These are phyloP conservation scores for Scutellaria baicalensis DNA, from an alignment of 257 asterid species.

Conservation along the genomic window DNA sequence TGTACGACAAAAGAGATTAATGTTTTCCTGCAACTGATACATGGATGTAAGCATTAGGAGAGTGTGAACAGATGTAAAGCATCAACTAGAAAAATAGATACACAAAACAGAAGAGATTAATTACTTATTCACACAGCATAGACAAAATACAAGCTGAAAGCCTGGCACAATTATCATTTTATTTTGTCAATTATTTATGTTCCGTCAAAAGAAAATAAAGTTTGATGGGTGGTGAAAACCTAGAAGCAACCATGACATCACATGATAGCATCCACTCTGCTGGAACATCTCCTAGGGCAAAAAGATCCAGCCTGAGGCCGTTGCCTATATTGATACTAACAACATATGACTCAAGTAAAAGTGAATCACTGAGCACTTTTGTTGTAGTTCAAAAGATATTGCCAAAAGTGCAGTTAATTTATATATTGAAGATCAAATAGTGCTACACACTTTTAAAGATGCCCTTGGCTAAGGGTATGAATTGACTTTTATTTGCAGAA, in stretches of 20 bases:
- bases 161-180: neutral
- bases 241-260: neutral
- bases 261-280: neutral
- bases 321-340: neutral
- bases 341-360: neutral
- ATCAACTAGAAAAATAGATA: neutral
- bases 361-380: neutral
- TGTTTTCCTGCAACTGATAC: conserved; percentile 80
- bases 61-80: conserved; percentile 6
- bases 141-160: conserved; percentile 1
- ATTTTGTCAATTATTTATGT: neutral
- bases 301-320: neutral
- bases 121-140: neutral
- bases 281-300: conserved; percentile 4
- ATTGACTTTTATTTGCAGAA: neutral
- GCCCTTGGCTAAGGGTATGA: neutral
- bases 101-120: neutral
- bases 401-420: neutral
- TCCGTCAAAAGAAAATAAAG: neutral
- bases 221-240: conserved; percentile 1
- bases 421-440: neutral
- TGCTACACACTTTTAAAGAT: neutral
- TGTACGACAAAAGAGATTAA: conserved; percentile 56
- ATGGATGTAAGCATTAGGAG: conserved; percentile 30
- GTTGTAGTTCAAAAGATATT: neutral